Conservation (phyloP, 2,329 filamentous ascomycete genomes). For the Epicoccum sorghinum region DNA sequence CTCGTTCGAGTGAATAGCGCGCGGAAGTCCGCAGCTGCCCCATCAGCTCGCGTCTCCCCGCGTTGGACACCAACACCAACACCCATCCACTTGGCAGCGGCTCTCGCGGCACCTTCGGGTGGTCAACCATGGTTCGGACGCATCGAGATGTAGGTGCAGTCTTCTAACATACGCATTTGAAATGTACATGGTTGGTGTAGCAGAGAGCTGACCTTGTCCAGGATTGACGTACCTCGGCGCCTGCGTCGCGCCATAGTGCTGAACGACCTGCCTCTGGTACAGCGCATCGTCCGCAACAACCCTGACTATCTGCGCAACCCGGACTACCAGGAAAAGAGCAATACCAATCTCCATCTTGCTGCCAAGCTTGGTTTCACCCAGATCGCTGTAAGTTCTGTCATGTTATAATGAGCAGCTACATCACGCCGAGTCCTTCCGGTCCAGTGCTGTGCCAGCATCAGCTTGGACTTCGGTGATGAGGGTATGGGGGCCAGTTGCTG, state of each 20-base stretch:
- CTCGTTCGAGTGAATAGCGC: slow-evolving; percentile 31
- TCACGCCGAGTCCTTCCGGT: background rate
- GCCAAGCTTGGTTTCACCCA: slow-evolving; percentile 72
- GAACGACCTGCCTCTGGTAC: slow-evolving; percentile 74
- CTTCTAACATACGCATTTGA: background rate
- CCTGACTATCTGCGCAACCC: slow-evolving; percentile 77
- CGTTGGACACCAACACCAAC: slow-evolving; percentile 9
- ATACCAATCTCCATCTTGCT: slow-evolving; percentile 83
- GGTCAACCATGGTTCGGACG: slow-evolving; percentile 30
- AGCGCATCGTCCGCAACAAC: slow-evolving; percentile 76
- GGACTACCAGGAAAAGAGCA: slow-evolving; percentile 75
- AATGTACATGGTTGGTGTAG: background rate
- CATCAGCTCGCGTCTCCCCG: slow-evolving; percentile 22
- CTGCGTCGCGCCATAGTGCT: slow-evolving; percentile 81
- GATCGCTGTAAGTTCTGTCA: slow-evolving; percentile 59
- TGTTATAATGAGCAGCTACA: background rate
- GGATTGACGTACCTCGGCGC: slow-evolving; percentile 78
- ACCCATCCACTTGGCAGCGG: slow-evolving; percentile 9
- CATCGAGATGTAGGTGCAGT: slow-evolving; percentile 31
- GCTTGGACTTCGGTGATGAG: background rate
- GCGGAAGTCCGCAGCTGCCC: slow-evolving; percentile 22
- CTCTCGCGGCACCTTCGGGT: slow-evolving; percentile 8
- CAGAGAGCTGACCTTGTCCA: slow-evolving; percentile 40
- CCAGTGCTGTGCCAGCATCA: background rate
- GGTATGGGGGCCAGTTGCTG: background rate